phyloP scores from a whole-genome alignment of 345 rosid species.

The Pugionium cornutum region DNA sequence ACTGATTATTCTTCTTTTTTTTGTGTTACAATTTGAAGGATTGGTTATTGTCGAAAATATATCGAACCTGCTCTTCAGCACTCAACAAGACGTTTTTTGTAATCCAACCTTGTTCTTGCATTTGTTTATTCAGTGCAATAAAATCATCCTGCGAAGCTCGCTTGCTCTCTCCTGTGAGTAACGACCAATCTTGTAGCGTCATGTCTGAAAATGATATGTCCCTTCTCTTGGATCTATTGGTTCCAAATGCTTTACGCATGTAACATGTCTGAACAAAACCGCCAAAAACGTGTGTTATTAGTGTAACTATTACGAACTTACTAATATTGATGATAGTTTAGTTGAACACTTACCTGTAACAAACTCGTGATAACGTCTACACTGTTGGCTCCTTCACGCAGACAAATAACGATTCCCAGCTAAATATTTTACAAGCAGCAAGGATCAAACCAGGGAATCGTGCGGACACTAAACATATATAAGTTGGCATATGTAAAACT shows the following conservation, averaged over 20 bases:
- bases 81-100: conserved; percentile 62
- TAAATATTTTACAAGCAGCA: conserved; percentile 9
- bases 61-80: conserved; percentile 59
- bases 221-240: background rate
- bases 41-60: conserved; percentile 47
- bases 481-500: conserved; percentile 8
- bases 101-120: conserved; percentile 65
- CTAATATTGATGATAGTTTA: background rate
- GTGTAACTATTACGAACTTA: background rate
- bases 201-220: conserved; percentile 8
- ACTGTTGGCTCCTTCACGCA: conserved; percentile 36
- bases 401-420: conserved; percentile 21
- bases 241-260: conserved; percentile 30
- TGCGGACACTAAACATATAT: background rate
- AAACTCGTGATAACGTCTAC: conserved; percentile 32
- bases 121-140: conserved; percentile 47
- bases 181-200: conserved; percentile 24
- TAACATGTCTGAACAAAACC: conserved; percentile 33
- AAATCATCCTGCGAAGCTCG: conserved; percentile 23
- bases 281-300: conserved; percentile 4
- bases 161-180: conserved; percentile 17
- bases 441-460: conserved; percentile 23
- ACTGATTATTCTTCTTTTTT: conserved; percentile 10
- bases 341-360: conserved; percentile 27
- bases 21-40: conserved; percentile 17